These are phyloP conservation scores for Nicotiana benthamiana DNA, from an alignment of 257 asterid species.

Conservation along the genomic window DNA sequence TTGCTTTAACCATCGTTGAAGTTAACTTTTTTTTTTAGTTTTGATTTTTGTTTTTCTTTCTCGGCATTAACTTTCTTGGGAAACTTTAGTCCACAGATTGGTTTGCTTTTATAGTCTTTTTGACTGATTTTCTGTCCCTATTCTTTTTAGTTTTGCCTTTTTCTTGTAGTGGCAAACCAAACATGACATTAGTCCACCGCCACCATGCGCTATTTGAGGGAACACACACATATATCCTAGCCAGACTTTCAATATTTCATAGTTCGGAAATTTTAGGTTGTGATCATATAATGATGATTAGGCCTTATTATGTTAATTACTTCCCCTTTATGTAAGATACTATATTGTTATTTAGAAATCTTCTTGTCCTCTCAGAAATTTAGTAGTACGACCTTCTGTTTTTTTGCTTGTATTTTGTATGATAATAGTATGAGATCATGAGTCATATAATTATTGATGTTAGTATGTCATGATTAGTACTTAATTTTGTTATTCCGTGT, in stretches of 20 bases:
- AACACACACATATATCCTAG: not conserved
- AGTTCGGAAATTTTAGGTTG: not conserved
- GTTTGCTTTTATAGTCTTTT: not conserved
- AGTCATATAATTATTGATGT: too few relatives aligned
- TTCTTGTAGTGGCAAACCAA: not conserved
- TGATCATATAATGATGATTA: not conserved
- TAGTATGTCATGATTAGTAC: too few relatives aligned
- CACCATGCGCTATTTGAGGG: not conserved
- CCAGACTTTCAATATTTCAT: not conserved
- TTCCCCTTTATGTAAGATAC: not conserved
- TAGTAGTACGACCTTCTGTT: not conserved
- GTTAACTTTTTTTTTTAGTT: not conserved
- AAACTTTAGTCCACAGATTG: not conserved
- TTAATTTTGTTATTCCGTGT: too few relatives aligned
- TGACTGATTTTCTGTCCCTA: slow-evolving; percentile 5
- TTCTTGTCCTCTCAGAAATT: not conserved
- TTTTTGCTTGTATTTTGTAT: not conserved
- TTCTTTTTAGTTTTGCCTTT: not conserved
- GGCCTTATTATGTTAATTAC: not conserved
- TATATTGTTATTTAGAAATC: not conserved
- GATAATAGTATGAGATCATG: not conserved
- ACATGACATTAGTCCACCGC: slow-evolving; percentile 3
- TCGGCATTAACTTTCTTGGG: not conserved
- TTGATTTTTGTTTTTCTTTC: too few relatives aligned
- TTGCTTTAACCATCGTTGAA: not conserved